These are phyloP conservation scores for Boeremia lycopersici DNA, from an alignment of 2,329 filamentous ascomycete genomes.

Conservation along the genomic window DNA sequence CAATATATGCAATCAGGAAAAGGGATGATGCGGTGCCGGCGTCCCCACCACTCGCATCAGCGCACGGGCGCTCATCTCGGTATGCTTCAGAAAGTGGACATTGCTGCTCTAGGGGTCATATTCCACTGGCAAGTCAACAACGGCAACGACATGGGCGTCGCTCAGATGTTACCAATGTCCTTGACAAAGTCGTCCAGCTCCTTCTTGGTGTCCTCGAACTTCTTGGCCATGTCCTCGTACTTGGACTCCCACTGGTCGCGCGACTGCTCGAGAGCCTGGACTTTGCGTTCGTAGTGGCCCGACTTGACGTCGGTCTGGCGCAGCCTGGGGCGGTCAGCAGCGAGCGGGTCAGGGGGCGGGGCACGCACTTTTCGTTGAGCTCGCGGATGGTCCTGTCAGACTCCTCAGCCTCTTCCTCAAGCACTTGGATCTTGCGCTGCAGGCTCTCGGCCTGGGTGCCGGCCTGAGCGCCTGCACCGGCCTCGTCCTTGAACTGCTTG, in stretches of 20 bases:
- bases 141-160: conserved; percentile 33
- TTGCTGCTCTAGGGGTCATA: conserved; percentile 27
- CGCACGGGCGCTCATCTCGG: conserved; percentile 26
- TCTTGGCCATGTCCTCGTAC: conserved; percentile 97
- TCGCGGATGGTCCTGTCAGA: conserved; percentile 96
- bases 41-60: conserved; percentile 19
- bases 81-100: conserved; percentile 16
- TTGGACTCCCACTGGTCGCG: conserved; percentile 96
- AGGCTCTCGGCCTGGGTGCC: conserved; percentile 91
- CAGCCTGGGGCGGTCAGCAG: conserved; percentile 64
- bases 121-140: conserved; percentile 39
- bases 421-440: conserved; percentile 88
- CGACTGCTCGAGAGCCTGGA: conserved; percentile 90
- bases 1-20: conserved; percentile 36
- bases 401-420: conserved; percentile 97
- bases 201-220: conserved; percentile 82
- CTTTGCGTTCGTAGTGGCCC: conserved; percentile 98
- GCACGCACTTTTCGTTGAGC: conserved; percentile 94
- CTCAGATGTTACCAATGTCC: conserved; percentile 92
- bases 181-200: conserved; percentile 88
- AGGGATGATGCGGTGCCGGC: conserved; percentile 24
- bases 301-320: conserved; percentile 99
- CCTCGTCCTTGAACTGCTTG: conserved; percentile 85
- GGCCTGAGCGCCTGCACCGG: conserved; percentile 80
- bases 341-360: conserved; percentile 22